phyloP scores from a whole-genome alignment of 192 early-diverging fungal genomes.

The Backusella tarrabulga region DNA sequence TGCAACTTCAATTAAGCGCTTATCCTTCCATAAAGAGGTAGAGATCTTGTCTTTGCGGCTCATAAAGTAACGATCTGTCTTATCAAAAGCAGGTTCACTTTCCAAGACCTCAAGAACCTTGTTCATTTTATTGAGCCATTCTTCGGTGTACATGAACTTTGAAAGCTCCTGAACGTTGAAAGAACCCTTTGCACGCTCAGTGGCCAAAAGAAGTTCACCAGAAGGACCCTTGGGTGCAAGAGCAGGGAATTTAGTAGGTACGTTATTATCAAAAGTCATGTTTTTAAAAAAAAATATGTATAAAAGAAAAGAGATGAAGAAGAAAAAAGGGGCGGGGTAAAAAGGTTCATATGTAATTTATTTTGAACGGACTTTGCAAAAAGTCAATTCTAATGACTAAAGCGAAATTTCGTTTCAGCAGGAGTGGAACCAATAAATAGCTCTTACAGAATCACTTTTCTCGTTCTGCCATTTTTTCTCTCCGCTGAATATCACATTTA shows the following conservation, averaged over 20 bases:
- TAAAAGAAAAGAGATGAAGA: background rate
- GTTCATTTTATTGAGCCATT: constrained; percentile 55
- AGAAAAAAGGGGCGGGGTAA: background rate
- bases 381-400: constrained; percentile 5
- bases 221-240: constrained; percentile 48
- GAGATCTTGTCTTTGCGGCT: constrained; percentile 69
- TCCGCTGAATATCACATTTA: constrained; percentile 10
- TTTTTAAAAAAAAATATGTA: background rate
- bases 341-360: background rate
- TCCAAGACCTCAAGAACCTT: constrained; percentile 61
- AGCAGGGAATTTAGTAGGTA: constrained; percentile 41
- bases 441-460: background rate
- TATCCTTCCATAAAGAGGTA: constrained; percentile 58
- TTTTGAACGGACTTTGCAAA: background rate
- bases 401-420: constrained; percentile 2
- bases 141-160: constrained; percentile 62
- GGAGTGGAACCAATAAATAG: background rate
- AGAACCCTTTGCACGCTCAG: constrained; percentile 65
- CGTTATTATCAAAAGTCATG: constrained; percentile 25
- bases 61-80: constrained; percentile 68
- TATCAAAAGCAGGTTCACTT: constrained; percentile 70
- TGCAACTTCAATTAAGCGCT: constrained; percentile 61
- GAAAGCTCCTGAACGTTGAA: constrained; percentile 69
- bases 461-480: background rate
- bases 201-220: constrained; percentile 50